Base-by-base conservation (phyloP, 108 stramenopile species). In the Pseudonitzschia delicatissima region DNA sequence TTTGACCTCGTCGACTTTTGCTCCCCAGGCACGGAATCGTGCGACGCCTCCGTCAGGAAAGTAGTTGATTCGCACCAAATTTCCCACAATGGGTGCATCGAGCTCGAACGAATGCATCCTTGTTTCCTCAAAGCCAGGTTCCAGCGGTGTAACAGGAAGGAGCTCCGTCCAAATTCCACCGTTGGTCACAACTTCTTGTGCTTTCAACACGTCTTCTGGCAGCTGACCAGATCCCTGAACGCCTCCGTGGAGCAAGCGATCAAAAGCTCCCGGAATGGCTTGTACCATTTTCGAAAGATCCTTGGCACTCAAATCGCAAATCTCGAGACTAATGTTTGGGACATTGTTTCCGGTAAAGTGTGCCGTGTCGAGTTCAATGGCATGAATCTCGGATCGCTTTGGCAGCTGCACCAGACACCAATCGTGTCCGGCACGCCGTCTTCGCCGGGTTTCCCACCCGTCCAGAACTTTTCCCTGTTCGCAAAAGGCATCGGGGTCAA, bases 11-110 rank as follows among this genome's bases (percentile, higher is more conserved):
- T 45, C 64, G 20, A 52, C 33, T 33, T 55, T 29, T 40, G 68
- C 42, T 32, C 76, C 90, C 79, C 72, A 91, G 8, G 83, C 66
- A 35, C 80, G 70, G 28, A 97, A 52, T 55, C 96, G 72, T 39
- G 96, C 96, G 25, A 97, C 85, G 20, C 96, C 96, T 20, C 96
- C 96, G 67, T 97, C 96, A 9, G 96, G 96, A 68, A 68, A 94
- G 65, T 94, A 91, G 76, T 89, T 91, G 36, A 95, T 51, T 18
- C 88, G 78, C 33, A 94, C 26, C 29, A 86, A 72, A 9, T 82
- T 90, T 42, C 67, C 75, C 18, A 51, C 26, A 33, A 52, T 23
- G 35, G 72, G 62, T 12, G 50, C 40, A 21, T 50, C 32, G 3
- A 90, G 17, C 27, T 53, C 36, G 66, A 92, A 93, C 40, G 72